phyloP scores from a whole-genome alignment of 2,329 filamentous ascomycete species.

The Fusarium foetens region DNA sequence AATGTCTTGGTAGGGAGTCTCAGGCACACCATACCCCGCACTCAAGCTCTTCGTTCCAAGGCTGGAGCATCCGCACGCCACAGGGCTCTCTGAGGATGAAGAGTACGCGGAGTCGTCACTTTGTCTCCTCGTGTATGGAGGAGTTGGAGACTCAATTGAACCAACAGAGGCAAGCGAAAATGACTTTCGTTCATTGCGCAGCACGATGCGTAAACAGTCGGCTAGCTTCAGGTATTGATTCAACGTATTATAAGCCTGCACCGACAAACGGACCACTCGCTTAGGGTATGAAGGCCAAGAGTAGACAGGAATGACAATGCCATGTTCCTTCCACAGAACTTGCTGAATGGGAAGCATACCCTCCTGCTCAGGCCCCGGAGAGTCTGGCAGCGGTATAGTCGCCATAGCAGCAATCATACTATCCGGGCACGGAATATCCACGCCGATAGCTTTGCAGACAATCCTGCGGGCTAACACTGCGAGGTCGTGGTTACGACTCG shows the following conservation, averaged over 20 bases:
- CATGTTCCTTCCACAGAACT: not conserved
- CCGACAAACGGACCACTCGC: not conserved
- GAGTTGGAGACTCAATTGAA: fast-evolving
- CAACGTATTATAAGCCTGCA: not conserved
- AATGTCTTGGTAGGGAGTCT: not conserved
- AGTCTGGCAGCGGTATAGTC: not conserved
- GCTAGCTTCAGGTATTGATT: not conserved
- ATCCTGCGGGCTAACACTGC: not conserved
- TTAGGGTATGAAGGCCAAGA: not conserved
- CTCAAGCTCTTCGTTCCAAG: not conserved
- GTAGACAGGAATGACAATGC: not conserved
- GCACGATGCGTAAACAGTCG: not conserved
- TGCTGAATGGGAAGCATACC: not conserved
- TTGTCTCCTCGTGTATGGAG: not conserved
- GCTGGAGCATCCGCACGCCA: not conserved
- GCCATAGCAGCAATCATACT: not conserved
- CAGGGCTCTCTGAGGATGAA: not conserved
- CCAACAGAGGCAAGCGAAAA: not conserved
- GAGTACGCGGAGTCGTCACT: not conserved
- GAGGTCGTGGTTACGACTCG: not conserved
- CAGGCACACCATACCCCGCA: no score
- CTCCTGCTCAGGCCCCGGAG: not conserved
- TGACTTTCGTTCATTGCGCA: not conserved
- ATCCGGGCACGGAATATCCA: not conserved
- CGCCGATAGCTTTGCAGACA: not conserved